Evolutionary conservation across 176 grass and related monocot genomes (phyloP).

Genomic region (Oryza punctata): DNA sequence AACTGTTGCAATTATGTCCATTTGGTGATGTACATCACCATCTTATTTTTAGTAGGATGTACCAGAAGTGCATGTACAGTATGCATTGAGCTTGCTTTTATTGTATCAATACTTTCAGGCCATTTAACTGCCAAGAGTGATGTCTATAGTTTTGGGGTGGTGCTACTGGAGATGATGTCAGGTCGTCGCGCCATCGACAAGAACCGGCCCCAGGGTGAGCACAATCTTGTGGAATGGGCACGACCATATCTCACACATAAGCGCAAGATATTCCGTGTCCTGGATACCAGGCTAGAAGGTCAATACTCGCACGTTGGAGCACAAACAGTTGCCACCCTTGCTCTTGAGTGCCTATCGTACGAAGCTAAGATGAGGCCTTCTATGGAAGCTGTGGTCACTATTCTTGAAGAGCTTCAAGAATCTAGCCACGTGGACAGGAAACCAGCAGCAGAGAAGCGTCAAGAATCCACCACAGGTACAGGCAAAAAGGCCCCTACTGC

Average conservation of each 20-base stretch:
- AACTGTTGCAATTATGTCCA: background rate
- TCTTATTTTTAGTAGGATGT: background rate
- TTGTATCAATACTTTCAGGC: constrained; percentile 42
- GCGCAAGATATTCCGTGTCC: constrained; percentile 80
- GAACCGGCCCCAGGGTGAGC: constrained; percentile 67
- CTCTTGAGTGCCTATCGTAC: constrained; percentile 54
- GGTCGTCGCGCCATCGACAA: constrained; percentile 78
- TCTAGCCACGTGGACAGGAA: constrained; percentile 15
- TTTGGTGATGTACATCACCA: background rate
- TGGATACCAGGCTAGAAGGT: constrained; percentile 70
- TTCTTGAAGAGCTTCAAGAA: constrained; percentile 55
- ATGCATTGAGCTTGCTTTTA: constrained; percentile 6
- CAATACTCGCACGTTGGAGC: constrained; percentile 59
- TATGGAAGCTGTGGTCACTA: constrained; percentile 57
- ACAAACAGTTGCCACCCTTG: constrained; percentile 61
- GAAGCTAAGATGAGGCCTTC: constrained; percentile 67
- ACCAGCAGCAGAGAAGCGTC: constrained; percentile 24
- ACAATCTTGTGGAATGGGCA: constrained; percentile 86
- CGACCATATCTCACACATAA: constrained; percentile 72
- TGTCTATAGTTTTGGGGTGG: constrained; percentile 80
- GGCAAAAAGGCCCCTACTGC: constrained; percentile 19
- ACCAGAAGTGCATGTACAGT: background rate
- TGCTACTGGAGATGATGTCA: constrained; percentile 77
- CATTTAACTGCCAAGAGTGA: constrained; percentile 75
- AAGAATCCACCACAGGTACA: constrained; percentile 36